A percentile compares a stretch with the other conserved stretches of the same genome.
phyloP scores from a whole-genome alignment of 1,139 yeast genomes.

The Candida pseudoviswanathii region DNA sequence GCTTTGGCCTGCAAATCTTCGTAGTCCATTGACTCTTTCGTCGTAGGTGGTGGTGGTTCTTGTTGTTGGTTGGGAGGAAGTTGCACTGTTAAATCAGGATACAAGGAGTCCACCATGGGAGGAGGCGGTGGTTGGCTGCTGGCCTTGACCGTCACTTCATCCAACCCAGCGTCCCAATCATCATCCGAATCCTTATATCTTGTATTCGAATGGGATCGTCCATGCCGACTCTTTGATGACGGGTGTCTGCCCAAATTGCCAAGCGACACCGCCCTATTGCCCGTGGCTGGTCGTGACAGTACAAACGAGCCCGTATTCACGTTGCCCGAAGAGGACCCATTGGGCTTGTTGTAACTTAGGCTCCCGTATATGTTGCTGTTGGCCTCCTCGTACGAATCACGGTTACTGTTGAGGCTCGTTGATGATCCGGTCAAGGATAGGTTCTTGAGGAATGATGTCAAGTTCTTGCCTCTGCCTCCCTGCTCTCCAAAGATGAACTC shows the following conservation, averaged over 20 bases:
- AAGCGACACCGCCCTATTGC: constrained; percentile 23
- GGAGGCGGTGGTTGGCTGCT: constrained; percentile 13
- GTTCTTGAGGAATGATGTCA: constrained; percentile 59
- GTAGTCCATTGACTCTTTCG: constrained; percentile 23
- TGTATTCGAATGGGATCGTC: constrained; percentile 15
- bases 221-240: constrained; percentile 7
- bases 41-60: neutral
- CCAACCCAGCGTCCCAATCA: constrained; percentile 90
- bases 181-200: constrained; percentile 72
- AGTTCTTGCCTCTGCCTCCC: constrained; percentile 68
- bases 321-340: constrained; percentile 10
- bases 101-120: constrained; percentile 39
- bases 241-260: constrained; percentile 6
- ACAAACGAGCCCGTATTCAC: constrained; percentile 22
- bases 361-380: constrained; percentile 47
- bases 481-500: constrained; percentile 69
- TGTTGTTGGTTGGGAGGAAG: constrained; percentile 3
- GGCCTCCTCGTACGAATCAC: constrained; percentile 25
- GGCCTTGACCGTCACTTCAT: constrained; percentile 35
- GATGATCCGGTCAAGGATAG: constrained; percentile 36
- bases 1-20: constrained; percentile 37
- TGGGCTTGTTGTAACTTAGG: constrained; percentile 27
- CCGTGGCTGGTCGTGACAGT: constrained; percentile 17
- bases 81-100: constrained; percentile 37
- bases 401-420: constrained; percentile 8